Evolutionary conservation across 768 basidiomycete genomes (phyloP).

Genomic region (Sarcodon aspratus): DNA sequence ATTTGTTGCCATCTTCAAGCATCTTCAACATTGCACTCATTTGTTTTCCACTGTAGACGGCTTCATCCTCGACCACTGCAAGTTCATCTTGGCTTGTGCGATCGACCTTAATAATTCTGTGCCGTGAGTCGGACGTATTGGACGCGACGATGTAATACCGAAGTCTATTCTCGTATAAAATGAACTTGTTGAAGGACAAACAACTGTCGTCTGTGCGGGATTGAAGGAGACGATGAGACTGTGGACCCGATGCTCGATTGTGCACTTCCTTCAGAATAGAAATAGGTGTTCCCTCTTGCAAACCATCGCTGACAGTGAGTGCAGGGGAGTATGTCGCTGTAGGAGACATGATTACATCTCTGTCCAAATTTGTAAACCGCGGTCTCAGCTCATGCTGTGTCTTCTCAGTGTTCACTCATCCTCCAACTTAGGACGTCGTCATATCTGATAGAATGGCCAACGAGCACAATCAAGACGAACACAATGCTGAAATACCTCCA

Average conservation of each 20-base stretch:
- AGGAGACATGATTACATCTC: too few species aligned
- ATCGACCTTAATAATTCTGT: constrained; percentile 91
- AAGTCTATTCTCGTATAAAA: constrained; percentile 85
- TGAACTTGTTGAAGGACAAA: constrained; percentile 63
- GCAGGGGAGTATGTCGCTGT: too few species aligned
- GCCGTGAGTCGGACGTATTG: constrained; percentile 77
- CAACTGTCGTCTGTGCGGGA: constrained; percentile 3
- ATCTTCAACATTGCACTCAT: constrained; percentile 88
- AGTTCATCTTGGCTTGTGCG: constrained; percentile 70
- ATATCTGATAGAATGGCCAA: background rate
- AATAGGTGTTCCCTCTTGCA: background rate
- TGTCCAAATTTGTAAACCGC: too few species aligned
- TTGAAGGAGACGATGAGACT: too few species aligned
- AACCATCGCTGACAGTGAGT: too few species aligned
- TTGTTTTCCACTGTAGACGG: constrained; percentile 80
- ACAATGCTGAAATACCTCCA: background rate
- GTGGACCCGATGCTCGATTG: too few species aligned
- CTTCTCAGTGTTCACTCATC: too few species aligned
- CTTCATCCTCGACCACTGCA: constrained; percentile 75
- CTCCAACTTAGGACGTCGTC: too few species aligned
- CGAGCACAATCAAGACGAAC: background rate
- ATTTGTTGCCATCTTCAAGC: constrained; percentile 91
- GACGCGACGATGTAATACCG: constrained; percentile 91
- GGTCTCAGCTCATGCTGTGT: too few species aligned
- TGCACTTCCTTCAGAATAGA: background rate